phyloP scores from a whole-genome alignment of 163 green algal genomes.

The Chlorella variabilis region DNA sequence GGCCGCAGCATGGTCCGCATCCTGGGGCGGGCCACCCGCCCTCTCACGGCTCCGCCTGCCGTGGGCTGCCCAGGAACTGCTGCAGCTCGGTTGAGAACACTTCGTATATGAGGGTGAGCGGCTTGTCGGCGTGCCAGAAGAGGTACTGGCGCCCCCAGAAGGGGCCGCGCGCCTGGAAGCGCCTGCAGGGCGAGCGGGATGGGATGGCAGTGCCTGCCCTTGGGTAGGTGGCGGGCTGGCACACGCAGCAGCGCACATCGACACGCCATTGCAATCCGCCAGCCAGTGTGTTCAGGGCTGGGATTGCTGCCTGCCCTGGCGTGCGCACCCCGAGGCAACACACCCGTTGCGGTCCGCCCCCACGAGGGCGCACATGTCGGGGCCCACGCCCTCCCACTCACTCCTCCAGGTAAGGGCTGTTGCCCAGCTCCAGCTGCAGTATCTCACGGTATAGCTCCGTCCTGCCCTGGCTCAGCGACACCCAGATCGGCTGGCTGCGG shows the following conservation, averaged over 20 bases:
- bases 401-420: constrained; percentile 71
- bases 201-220: not conserved
- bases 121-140: constrained; percentile 83
- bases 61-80: constrained; percentile 48
- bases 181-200: constrained; percentile 18
- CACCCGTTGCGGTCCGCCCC: no score
- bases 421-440: constrained; percentile 71
- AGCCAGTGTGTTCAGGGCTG: no score
- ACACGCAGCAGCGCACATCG: not conserved
- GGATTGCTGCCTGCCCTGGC: no score
- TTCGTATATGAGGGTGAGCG: constrained; percentile 94
- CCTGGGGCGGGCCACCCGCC: no score
- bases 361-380: no score
- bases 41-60: no score
- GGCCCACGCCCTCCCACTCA: no score
- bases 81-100: constrained; percentile 71
- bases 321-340: no score
- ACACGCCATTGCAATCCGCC: no score
- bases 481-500: constrained; percentile 86
- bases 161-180: constrained; percentile 58
- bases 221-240: no score
- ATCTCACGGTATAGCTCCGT: constrained; percentile 91
- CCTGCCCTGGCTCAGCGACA: constrained; percentile 71
- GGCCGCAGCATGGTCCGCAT: no score
- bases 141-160: constrained; percentile 92